Percentiles rank a stretch among this genome's conserved stretches.
Evolutionary conservation across 805 yeast species (phyloP).

Genomic region (Wickerhamomyces strasburgensis): DNA sequence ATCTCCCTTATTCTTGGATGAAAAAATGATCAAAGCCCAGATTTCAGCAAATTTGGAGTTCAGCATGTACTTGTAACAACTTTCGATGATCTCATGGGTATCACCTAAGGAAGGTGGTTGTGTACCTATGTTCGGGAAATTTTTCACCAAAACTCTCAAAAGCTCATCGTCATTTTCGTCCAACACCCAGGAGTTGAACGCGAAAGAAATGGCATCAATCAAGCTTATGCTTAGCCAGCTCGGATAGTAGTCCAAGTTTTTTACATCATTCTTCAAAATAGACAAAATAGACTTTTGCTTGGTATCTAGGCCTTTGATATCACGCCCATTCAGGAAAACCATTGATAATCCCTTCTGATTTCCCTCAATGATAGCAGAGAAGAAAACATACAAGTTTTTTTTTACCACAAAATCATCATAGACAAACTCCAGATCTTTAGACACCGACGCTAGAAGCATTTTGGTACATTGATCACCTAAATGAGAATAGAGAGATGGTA

Average conservation of each 20-base stretch:
- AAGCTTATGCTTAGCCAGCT: conserved; percentile 60
- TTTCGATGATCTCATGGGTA: conserved; percentile 26
- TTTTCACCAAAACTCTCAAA: conserved; percentile 31
- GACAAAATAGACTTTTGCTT: conserved; percentile 41
- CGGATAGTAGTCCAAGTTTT: conserved; percentile 50
- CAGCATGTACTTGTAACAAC: conserved; percentile 52
- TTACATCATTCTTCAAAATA: conserved; percentile 50
- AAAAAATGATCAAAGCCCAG: conserved; percentile 65
- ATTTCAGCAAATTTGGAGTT: conserved; percentile 70
- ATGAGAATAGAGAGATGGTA: conserved; percentile 80
- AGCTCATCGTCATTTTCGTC: conserved; percentile 38
- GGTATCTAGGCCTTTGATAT: conserved; percentile 13
- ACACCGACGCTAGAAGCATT: conserved; percentile 53
- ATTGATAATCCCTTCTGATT: conserved; percentile 76
- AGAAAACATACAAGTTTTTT: conserved; percentile 54
- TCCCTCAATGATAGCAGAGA: conserved; percentile 63
- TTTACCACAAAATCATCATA: conserved; percentile 50
- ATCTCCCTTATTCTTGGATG: conserved; percentile 41
- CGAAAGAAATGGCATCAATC: conserved; percentile 66
- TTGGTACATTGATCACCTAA: conserved; percentile 63
- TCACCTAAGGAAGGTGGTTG: conserved; percentile 5
- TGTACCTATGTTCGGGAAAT: conserved; percentile 16
- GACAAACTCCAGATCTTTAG: conserved; percentile 53
- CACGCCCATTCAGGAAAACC: conserved; percentile 57
- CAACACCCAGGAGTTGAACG: conserved; percentile 75